Evolutionary conservation across 2,329 filamentous ascomycete species (phyloP).

Genomic region (Rhinocladiella mackenziei): DNA sequence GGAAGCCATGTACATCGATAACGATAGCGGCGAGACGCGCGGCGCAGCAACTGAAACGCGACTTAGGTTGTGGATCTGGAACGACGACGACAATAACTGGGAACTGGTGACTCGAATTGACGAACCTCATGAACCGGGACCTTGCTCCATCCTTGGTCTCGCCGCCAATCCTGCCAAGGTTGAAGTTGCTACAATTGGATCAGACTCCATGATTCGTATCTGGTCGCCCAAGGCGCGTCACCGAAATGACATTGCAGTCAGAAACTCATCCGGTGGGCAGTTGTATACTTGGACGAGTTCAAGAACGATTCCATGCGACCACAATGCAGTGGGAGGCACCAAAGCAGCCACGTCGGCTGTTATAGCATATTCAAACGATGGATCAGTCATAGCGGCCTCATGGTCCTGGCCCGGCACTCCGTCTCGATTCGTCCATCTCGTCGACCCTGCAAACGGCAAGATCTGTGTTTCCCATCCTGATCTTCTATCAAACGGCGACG

Average conservation of each 20-base stretch:
- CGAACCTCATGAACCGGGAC: slow-evolving; percentile 65
- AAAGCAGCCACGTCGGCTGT: slow-evolving; percentile 48
- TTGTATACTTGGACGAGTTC: slow-evolving; percentile 72
- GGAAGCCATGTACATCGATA: slow-evolving; percentile 47
- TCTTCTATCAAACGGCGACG: slow-evolving; percentile 62
- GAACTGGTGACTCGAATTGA: slow-evolving; percentile 79
- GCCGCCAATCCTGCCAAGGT: slow-evolving; percentile 63
- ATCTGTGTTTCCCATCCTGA: slow-evolving; percentile 65
- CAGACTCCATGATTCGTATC: slow-evolving; percentile 70
- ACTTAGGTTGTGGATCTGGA: slow-evolving; percentile 85
- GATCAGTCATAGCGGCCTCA: slow-evolving; percentile 67
- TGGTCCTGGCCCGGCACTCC: slow-evolving; percentile 47
- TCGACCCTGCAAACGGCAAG: slow-evolving; percentile 66
- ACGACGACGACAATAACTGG: slow-evolving; percentile 51
- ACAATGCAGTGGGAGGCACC: slow-evolving; percentile 36
- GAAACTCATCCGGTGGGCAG: slow-evolving; percentile 52
- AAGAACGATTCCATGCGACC: slow-evolving; percentile 39
- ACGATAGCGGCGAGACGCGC: slow-evolving; percentile 11
- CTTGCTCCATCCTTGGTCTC: slow-evolving; percentile 63
- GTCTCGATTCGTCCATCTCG: slow-evolving; percentile 64
- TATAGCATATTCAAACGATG: slow-evolving; percentile 76
- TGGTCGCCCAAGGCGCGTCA: slow-evolving; percentile 74
- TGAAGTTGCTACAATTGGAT: slow-evolving; percentile 80
- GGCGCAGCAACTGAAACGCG: slow-evolving; percentile 58
- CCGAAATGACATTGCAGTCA: slow-evolving; percentile 53